A percentile compares a stretch with the other conserved stretches of the same genome.
Conservation (phyloP, 352 stramenopile genomes). For the Pythium aristosporum region DNA sequence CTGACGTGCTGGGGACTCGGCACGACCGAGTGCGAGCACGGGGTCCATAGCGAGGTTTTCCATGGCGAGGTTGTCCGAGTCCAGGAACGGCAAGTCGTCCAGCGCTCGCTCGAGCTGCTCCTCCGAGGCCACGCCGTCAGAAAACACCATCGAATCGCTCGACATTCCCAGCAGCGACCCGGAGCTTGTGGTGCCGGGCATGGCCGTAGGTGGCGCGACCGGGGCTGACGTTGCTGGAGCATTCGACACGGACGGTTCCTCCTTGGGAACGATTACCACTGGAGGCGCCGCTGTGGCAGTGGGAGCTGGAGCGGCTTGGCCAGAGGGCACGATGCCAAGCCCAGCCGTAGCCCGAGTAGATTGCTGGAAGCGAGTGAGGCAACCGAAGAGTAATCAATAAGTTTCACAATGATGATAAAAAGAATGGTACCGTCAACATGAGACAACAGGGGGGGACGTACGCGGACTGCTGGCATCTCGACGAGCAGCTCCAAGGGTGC, state of each 20-base stretch:
- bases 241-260: background rate
- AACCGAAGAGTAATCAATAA: background rate
- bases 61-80: conserved; percentile 59
- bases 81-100: conserved; percentile 71
- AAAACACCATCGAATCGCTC: conserved; percentile 26
- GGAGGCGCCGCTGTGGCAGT: conserved; percentile 4
- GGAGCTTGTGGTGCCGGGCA: conserved; percentile 14
- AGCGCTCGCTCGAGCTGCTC: conserved; percentile 72
- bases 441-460: conserved; percentile 28
- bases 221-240: conserved; percentile 1
- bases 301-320: background rate
- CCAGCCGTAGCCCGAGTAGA: conserved; percentile 6
- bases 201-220: conserved; percentile 3
- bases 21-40: conserved; percentile 16
- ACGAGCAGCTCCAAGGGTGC: conserved; percentile 68
- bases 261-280: conserved; percentile 1
- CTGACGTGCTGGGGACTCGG: background rate
- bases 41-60: conserved; percentile 42
- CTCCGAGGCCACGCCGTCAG: conserved; percentile 46
- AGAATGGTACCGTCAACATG: background rate
- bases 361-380: conserved; percentile 4
- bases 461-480: conserved; percentile 47
- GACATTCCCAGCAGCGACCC: conserved; percentile 29
- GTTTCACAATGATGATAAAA: background rate
- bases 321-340: conserved; percentile 3